Conservation (phyloP, 2,329 filamentous ascomycete genomes). For the Xylaria sp. region DNA sequence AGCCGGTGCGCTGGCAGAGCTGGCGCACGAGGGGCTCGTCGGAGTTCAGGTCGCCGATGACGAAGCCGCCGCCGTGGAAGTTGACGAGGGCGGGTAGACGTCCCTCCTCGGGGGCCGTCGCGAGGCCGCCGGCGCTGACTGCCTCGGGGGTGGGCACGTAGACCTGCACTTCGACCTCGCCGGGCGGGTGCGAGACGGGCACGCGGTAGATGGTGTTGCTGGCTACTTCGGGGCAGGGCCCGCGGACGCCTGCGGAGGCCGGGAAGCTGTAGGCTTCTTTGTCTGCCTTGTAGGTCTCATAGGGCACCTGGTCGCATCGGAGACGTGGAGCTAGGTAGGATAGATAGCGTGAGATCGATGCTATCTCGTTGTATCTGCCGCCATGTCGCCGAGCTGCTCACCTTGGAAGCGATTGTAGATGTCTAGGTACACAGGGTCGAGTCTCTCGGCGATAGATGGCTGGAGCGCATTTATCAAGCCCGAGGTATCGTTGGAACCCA, state of each 20-base stretch:
- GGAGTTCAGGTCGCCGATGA: constrained; percentile 61
- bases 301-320: constrained; percentile 47
- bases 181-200: constrained; percentile 41
- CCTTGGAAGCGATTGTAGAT: constrained; percentile 56
- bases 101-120: constrained; percentile 38
- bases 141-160: constrained; percentile 56
- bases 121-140: constrained; percentile 36
- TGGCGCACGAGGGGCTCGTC: constrained; percentile 62
- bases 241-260: constrained; percentile 36
- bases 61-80: constrained; percentile 63
- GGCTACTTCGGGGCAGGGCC: constrained; percentile 38
- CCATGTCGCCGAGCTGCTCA: constrained; percentile 39
- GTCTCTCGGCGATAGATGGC: constrained; percentile 57
- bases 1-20: constrained; percentile 56
- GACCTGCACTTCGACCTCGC: constrained; percentile 54
- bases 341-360: constrained; percentile 24
- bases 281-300: constrained; percentile 45
- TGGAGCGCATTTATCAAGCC: constrained; percentile 58
- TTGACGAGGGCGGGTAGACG: constrained; percentile 61
- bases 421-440: constrained; percentile 60
- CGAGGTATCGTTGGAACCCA: constrained; percentile 42
- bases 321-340: constrained; percentile 45
- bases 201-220: constrained; percentile 43
- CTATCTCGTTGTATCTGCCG: neutral
- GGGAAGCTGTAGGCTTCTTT: constrained; percentile 44